Evolutionary conservation across 1,139 yeast species (phyloP).

Genomic region (Yamadazyma taylorii): DNA sequence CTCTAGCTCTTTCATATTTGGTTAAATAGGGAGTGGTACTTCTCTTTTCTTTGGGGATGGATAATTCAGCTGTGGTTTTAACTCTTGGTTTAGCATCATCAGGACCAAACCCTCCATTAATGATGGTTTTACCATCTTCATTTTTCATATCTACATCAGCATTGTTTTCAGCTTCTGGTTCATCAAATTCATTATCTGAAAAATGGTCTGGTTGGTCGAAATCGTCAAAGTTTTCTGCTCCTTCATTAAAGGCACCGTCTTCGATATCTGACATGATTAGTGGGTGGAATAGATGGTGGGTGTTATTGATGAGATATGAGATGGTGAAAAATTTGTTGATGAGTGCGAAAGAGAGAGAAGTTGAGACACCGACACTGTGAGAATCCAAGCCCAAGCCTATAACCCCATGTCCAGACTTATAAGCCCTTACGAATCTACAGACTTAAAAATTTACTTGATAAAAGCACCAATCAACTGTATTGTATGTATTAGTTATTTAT

Average conservation of each 20-base stretch:
- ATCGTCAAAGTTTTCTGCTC: conserved; percentile 76
- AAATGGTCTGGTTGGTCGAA: conserved; percentile 76
- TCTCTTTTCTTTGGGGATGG: conserved; percentile 85
- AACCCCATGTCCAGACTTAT: too few species aligned
- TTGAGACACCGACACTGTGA: too few species aligned
- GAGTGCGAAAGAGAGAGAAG: neutral
- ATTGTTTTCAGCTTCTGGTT: conserved; percentile 37
- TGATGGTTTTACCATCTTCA: conserved; percentile 72
- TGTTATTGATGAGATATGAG: conserved; percentile 1
- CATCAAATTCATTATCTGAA: conserved; percentile 61
- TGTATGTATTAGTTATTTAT: too few species aligned
- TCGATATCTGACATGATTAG: conserved; percentile 48
- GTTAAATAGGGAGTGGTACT: conserved; percentile 99
- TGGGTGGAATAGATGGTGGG: conserved; percentile 7
- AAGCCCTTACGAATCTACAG: too few species aligned
- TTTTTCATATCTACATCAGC: conserved; percentile 55
- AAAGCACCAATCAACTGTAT: too few species aligned
- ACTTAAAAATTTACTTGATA: too few species aligned
- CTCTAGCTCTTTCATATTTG: conserved; percentile 95
- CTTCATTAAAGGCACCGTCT: conserved; percentile 68
- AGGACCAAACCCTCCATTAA: conserved; percentile 66
- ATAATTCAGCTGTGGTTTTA: conserved; percentile 74
- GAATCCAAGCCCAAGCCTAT: too few species aligned
- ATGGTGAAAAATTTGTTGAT: conserved; percentile 1
- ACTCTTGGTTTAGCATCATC: conserved; percentile 54